phyloP scores from a whole-genome alignment of 78 protist species.

The Tieghemostelium lacteum region DNA sequence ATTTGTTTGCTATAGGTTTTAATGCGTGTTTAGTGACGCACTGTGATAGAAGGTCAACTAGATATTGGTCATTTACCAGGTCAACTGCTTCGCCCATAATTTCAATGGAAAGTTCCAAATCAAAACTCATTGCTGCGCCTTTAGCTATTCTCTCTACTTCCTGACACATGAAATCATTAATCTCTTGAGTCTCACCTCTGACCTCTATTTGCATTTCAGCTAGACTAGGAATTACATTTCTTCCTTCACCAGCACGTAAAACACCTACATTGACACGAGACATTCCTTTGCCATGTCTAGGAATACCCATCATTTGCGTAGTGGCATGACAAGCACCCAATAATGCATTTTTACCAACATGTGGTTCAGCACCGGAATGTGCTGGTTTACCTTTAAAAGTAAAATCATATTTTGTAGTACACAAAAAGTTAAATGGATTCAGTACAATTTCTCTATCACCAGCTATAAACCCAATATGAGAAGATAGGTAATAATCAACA shows the following conservation, averaged over 20 bases:
- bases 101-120: constrained; percentile 3
- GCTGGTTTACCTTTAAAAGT: constrained; percentile 12
- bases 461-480: constrained; percentile 51
- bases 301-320: constrained; percentile 16
- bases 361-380: constrained; percentile 34
- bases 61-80: constrained; percentile 7
- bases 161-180: constrained; percentile 18
- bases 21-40: neutral
- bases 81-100: constrained; percentile 49
- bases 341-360: constrained; percentile 24
- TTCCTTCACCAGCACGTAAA: constrained; percentile 1
- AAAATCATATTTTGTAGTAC: constrained; percentile 46
- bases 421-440: constrained; percentile 14
- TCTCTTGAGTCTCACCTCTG: constrained; percentile 36
- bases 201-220: constrained; percentile 35
- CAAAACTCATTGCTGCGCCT: constrained; percentile 3
- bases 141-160: constrained; percentile 20
- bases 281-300: constrained; percentile 44
- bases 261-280: constrained; percentile 33
- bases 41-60: neutral
- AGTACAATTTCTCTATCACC: constrained; percentile 9
- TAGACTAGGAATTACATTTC: constrained; percentile 15
- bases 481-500: neutral
- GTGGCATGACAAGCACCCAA: constrained; percentile 30
- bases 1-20: neutral